Conservation (phyloP, 2,329 filamentous ascomycete genomes). For the Stachybotrys chartarum region DNA sequence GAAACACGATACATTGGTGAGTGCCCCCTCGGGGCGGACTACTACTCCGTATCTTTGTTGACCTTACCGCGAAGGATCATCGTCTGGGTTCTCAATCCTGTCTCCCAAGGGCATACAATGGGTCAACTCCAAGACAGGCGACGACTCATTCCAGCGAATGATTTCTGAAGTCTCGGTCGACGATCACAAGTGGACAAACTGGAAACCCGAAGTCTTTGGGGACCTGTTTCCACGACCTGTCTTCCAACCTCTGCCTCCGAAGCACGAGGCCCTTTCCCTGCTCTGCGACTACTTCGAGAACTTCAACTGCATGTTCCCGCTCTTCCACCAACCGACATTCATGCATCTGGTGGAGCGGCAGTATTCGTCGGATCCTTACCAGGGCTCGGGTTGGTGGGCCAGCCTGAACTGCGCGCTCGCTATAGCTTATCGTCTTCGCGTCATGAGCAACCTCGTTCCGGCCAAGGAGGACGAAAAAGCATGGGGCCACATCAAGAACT, state of each 20-base stretch:
- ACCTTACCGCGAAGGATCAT: conserved; percentile 57
- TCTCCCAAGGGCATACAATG: conserved; percentile 96
- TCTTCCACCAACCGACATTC: conserved; percentile 96
- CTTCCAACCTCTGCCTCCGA: conserved; percentile 76
- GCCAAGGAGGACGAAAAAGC: conserved; percentile 90
- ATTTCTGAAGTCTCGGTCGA: conserved; percentile 86
- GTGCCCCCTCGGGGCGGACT: conserved; percentile 10
- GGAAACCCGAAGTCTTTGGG: conserved; percentile 95
- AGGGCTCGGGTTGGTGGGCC: conserved; percentile 97
- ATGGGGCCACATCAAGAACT: conserved; percentile 95
- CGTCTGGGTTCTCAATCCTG: conserved; percentile 97
- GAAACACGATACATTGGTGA: conserved; percentile 93
- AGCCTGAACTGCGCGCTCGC: conserved; percentile 89
- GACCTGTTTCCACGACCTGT: conserved; percentile 83
- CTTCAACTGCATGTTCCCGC: conserved; percentile 97
- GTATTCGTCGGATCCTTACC: conserved; percentile 86
- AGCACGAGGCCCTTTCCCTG: conserved; percentile 79
- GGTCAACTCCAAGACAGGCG: conserved; percentile 98
- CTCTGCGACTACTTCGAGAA: conserved; percentile 95
- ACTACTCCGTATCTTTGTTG: too few species aligned
- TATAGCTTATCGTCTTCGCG: conserved; percentile 85
- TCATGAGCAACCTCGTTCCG: conserved; percentile 90
- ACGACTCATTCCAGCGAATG: conserved; percentile 89
- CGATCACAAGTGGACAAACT: conserved; percentile 92
- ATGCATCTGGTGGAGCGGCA: conserved; percentile 95